Evolutionary conservation across 2,329 filamentous ascomycete species (phyloP).

Genomic region (Shiraia bambusicola): DNA sequence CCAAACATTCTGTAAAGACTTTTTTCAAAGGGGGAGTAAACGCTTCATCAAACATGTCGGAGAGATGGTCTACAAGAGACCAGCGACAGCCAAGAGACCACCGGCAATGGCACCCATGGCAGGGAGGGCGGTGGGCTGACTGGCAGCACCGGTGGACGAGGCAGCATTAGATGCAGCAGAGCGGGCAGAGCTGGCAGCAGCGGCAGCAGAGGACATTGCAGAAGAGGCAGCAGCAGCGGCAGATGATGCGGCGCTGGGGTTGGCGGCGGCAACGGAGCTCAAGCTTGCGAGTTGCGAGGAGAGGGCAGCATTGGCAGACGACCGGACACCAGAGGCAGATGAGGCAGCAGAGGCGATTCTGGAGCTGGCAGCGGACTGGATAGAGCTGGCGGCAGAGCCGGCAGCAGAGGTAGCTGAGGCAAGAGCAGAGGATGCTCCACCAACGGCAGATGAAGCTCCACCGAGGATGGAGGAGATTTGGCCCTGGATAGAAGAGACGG

Average conservation of each 20-base stretch:
- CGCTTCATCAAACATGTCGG: neutral
- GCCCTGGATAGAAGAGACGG: slow-evolving; percentile 24
- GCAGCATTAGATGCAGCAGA: slow-evolving; percentile 13
- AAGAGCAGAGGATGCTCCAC: slow-evolving; percentile 8
- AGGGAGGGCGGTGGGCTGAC: slow-evolving; percentile 28
- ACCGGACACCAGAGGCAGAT: slow-evolving; percentile 12
- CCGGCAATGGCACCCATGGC: slow-evolving; percentile 36
- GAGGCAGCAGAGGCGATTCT: slow-evolving; percentile 6
- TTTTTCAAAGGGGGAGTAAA: slow-evolving; percentile 5
- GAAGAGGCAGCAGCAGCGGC: slow-evolving; percentile 1
- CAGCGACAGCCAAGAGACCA: slow-evolving; percentile 34
- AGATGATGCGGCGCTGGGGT: slow-evolving; percentile 3
- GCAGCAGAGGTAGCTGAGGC: slow-evolving; percentile 11
- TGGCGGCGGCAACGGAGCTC: slow-evolving; percentile 13
- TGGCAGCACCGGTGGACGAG: slow-evolving; percentile 16
- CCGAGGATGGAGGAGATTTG: slow-evolving; percentile 14
- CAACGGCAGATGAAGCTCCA: slow-evolving; percentile 11
- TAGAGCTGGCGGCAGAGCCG: slow-evolving; percentile 5
- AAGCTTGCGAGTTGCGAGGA: slow-evolving; percentile 20
- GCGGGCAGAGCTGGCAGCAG: slow-evolving; percentile 15
- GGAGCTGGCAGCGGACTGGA: slow-evolving; percentile 9
- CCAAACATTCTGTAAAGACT: slow-evolving; percentile 1
- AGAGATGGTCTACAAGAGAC: slow-evolving; percentile 33
- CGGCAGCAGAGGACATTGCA: slow-evolving; percentile 6
- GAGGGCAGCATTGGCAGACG: slow-evolving; percentile 13